Conservation (phyloP, 345 rosid genomes). For the Eucalyptus regnans region DNA sequence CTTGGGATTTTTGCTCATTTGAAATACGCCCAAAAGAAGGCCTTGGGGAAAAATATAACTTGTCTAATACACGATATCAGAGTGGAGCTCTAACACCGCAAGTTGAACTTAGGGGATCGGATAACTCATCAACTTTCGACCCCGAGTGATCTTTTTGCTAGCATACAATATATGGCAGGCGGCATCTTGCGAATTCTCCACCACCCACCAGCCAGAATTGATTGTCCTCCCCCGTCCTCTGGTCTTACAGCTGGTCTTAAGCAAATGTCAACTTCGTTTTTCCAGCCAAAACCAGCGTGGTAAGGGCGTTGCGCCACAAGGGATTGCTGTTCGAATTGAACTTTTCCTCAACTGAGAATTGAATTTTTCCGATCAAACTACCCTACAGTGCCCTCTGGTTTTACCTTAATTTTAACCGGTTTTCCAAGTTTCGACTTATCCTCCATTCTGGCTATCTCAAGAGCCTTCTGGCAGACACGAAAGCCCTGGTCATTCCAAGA, state of each 20-base stretch:
- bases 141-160: neutral
- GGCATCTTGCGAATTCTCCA: neutral
- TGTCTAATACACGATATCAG: neutral
- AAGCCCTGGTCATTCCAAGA: slow-evolving; percentile 78
- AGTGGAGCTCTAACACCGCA: neutral
- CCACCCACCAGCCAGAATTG: neutral
- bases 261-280: neutral
- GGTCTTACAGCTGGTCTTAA: neutral
- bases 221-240: neutral
- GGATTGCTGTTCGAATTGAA: neutral
- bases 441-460: slow-evolving; percentile 62
- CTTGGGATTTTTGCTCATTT: neutral
- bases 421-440: slow-evolving; percentile 81
- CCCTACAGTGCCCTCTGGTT: slow-evolving; percentile 7
- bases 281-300: neutral
- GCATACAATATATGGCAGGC: neutral
- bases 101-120: neutral
- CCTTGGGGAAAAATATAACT: too few species aligned
- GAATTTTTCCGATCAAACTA: neutral
- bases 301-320: neutral
- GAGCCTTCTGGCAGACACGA: slow-evolving; percentile 67
- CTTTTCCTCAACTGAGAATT: neutral
- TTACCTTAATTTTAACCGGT: slow-evolving; percentile 65
- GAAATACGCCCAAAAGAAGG: too few species aligned
- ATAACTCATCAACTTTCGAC: neutral